Base-by-base conservation (phyloP, 1,284 basidiomycete species). In the Ganoderma resinaceum region DNA sequence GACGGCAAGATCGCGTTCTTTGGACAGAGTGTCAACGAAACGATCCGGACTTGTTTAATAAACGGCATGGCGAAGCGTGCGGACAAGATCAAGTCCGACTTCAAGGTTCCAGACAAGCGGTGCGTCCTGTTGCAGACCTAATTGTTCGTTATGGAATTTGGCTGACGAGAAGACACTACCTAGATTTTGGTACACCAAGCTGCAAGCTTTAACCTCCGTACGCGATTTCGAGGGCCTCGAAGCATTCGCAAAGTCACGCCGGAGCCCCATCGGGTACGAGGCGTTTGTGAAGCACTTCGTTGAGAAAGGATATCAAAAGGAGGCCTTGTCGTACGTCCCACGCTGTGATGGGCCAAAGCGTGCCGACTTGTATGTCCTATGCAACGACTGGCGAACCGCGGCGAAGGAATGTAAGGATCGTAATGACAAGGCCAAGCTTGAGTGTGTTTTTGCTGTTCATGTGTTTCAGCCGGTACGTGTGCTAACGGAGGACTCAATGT, bases 251-350 rank as follows among this genome's bases (percentile, higher is more conserved):
- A 92, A 91, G 74, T 91, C 90, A 57, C 96, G 91, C 79, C 90
- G 95, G 74, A 95, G 93, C 78, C 97, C 98, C 0, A 98, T 99
- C 70, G 97, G 98, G 3, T 99, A 97, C 76, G 95, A 97, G 78
- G 89, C 94, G 0, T 98, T 97, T 78, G 96, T 98, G 23, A 90
- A 88, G 61, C 90, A 95, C 78, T 84, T 95, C 40, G 86, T 94
- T 26, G 84, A 89, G 62, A 89, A 89, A 63, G 93, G 91, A 0
- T 87, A 94, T 75, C 75, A 83, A 5, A 91, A 89, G 69, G 91
- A 97, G 76, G 96, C 95, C 1, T 82, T 88, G 0, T 72, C 82
- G 4, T 98, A 91, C 77, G 93, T 98, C 20, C 80, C 89, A 0
- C 89, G 90, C 35, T 98, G 96, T 75, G 96, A 98, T 76, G 86